Conservation (phyloP, 1,139 yeast genomes). For the Petasospora fabianii region DNA sequence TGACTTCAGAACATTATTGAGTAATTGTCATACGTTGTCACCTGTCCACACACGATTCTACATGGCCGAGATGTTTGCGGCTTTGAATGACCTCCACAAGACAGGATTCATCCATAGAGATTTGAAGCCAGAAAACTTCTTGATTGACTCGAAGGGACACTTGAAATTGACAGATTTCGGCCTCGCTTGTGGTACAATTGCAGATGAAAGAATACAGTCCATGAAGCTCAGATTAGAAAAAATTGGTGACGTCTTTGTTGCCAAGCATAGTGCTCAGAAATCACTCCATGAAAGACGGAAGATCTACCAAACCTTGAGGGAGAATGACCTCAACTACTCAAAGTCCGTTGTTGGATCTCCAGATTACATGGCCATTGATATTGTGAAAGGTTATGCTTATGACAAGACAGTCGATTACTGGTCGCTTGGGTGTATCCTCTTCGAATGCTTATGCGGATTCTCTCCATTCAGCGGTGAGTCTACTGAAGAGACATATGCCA, state of each 20-base stretch:
- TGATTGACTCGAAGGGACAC: conserved; percentile 93
- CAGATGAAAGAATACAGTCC: conserved; percentile 89
- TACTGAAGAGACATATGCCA: conserved; percentile 92
- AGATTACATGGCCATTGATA: conserved; percentile 98
- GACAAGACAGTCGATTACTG: conserved; percentile 97
- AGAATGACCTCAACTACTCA: conserved; percentile 70
- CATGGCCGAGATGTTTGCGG: conserved; percentile 92
- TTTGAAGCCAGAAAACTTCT: conserved; percentile 93
- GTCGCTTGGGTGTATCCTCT: conserved; percentile 95
- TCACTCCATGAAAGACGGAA: conserved; percentile 86
- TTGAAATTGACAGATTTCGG: conserved; percentile 97
- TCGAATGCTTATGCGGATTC: conserved; percentile 89
- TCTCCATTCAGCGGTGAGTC: conserved; percentile 96
- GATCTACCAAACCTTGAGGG: conserved; percentile 72
- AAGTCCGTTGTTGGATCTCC: conserved; percentile 97
- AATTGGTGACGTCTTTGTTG: conserved; percentile 59
- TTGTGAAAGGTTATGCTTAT: conserved; percentile 78
- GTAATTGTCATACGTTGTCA: conserved; percentile 86
- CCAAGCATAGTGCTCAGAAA: conserved; percentile 55
- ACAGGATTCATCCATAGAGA: conserved; percentile 97
- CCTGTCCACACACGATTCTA: conserved; percentile 97
- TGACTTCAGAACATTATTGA: conserved; percentile 89
- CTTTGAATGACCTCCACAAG: conserved; percentile 90
- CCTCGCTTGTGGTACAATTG: conserved; percentile 92
- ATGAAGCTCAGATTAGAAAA: conserved; percentile 83